Percentiles rank a stretch among this genome's conserved stretches.
Conservation (phyloP, 1,139 yeast genomes). For the Saccharomyces hybrid region DNA sequence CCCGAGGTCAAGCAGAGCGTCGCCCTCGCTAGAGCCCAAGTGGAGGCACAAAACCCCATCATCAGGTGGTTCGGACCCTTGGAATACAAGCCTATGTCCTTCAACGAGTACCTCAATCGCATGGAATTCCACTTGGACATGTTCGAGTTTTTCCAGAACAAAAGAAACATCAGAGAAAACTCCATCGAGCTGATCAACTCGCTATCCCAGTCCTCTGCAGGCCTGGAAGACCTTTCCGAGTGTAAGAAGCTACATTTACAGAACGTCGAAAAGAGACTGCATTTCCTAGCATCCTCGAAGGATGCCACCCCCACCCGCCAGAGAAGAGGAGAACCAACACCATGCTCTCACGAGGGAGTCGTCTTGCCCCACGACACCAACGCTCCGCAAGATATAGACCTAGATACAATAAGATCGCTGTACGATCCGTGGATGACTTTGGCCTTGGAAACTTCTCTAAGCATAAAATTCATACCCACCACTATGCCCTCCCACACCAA, state of each 20-base stretch:
- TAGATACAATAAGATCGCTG: slow-evolving; percentile 28
- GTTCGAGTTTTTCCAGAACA: slow-evolving; percentile 22
- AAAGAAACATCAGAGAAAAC: slow-evolving; percentile 14
- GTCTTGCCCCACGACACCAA: slow-evolving; percentile 16
- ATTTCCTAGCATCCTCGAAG: background rate
- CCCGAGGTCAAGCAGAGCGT: slow-evolving; percentile 33
- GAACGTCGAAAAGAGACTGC: background rate
- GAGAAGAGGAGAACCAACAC: background rate
- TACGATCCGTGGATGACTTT: slow-evolving; percentile 33
- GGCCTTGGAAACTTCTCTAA: slow-evolving; percentile 31
- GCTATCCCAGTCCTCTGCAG: slow-evolving; percentile 8
- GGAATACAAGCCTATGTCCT: slow-evolving; percentile 45
- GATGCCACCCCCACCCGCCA: background rate
- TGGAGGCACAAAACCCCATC: slow-evolving; percentile 38
- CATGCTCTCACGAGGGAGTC: slow-evolving; percentile 14
- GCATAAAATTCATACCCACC: slow-evolving; percentile 32
- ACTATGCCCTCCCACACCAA: slow-evolving; percentile 5
- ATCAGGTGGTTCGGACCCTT: slow-evolving; percentile 53
- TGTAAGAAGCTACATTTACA: background rate
- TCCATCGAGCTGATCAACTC: slow-evolving; percentile 13
- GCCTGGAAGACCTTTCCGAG: slow-evolving; percentile 6
- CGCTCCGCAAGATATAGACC: slow-evolving; percentile 21
- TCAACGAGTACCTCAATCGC: slow-evolving; percentile 41
- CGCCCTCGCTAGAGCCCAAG: slow-evolving; percentile 39
- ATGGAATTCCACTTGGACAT: slow-evolving; percentile 33